Evolutionary conservation across 2,329 filamentous ascomycete species (phyloP), one percentile per base, ranked within the genome.

Genomic region (Colletotrichum sp.): DNA sequence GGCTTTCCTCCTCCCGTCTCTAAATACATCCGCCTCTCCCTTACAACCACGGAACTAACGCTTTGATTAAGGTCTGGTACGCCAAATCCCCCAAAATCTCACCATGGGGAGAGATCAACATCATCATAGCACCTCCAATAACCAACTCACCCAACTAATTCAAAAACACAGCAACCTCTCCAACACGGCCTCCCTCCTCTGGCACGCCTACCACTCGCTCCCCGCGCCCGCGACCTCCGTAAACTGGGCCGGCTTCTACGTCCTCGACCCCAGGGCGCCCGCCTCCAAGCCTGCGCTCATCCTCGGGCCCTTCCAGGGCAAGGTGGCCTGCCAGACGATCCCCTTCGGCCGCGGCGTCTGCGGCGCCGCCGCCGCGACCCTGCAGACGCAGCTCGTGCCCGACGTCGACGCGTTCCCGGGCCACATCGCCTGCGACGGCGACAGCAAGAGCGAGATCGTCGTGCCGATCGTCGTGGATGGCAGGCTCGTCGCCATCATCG

Each of bases 241-340:
- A 27, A 96, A 97, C 84, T 97, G 95, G 95, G 92, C 94, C 61
- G 92, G 94, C 28, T 96, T 96, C 87, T 96, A 96, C 86, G 91
- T 93, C 16, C 84, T 93, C 58, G 91, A 95, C 81, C 86, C 88
- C 7, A 80, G 82, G 10, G 74, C 84, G 60, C 79, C 83, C 8
- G 81, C 84, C 10, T 66, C 74, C 30, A 80, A 80, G 27, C 79
- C 79, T 5, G 91, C 92, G 79, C 89, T 96, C 61, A 93, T 96
- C 78, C 91, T 96, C 2, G 94, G 94, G 0, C 94, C 94, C 1
- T 96, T 96, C 84, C 93, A 95, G 79, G 94, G 94, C 77, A 94
- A 95, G 81, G 91, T 93, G 4, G 95, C 95, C 10, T 97, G 95
- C 81, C 94, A 97, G 83, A 93, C 89, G 18, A 96, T 97, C 79